A percentile compares a stretch with the other conserved stretches of the same genome.
phyloP scores from a whole-genome alignment of 2,329 filamentous ascomycete species.

The Curvularia lunata region DNA sequence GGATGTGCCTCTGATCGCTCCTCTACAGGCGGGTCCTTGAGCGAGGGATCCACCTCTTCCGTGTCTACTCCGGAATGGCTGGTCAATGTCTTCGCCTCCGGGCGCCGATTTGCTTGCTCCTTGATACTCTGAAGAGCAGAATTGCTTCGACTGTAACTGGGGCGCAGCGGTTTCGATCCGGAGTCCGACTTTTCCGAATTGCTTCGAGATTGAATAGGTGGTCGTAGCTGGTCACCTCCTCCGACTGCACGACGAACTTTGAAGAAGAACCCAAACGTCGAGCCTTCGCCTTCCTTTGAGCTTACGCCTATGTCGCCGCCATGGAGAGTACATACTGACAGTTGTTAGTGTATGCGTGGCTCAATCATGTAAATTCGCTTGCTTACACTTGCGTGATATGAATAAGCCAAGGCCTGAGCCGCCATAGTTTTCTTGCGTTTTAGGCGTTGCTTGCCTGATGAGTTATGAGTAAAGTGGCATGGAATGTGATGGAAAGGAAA shows the following conservation, averaged over 20 bases:
- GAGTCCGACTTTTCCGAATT: conserved; percentile 32
- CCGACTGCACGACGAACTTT: conserved; percentile 40
- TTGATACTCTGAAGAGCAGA: conserved; percentile 38
- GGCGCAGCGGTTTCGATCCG: conserved; percentile 22
- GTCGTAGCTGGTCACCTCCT: conserved; percentile 30
- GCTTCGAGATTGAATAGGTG: conserved; percentile 31
- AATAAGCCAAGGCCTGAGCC: conserved; percentile 49
- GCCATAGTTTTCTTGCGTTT: conserved; percentile 52
- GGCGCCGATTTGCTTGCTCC: conserved; percentile 27
- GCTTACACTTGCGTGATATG: conserved; percentile 47
- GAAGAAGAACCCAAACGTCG: conserved; percentile 49
- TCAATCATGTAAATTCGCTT: too few species aligned
- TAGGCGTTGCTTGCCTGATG: conserved; percentile 46
- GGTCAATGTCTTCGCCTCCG: conserved; percentile 12
- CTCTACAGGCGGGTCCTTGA: conserved; percentile 45
- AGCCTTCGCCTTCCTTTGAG: conserved; percentile 44
- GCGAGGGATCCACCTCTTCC: conserved; percentile 28
- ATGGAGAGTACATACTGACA: conserved; percentile 45
- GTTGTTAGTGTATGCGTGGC: neutral
- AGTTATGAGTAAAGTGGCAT: neutral
- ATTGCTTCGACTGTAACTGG: conserved; percentile 36
- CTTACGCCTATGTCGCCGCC: conserved; percentile 49
- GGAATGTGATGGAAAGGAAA: neutral
- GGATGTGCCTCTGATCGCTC: conserved; percentile 38
- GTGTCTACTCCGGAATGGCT: conserved; percentile 20